Conservation (phyloP, 768 basidiomycete species). For the Strobilomyces confusus region DNA sequence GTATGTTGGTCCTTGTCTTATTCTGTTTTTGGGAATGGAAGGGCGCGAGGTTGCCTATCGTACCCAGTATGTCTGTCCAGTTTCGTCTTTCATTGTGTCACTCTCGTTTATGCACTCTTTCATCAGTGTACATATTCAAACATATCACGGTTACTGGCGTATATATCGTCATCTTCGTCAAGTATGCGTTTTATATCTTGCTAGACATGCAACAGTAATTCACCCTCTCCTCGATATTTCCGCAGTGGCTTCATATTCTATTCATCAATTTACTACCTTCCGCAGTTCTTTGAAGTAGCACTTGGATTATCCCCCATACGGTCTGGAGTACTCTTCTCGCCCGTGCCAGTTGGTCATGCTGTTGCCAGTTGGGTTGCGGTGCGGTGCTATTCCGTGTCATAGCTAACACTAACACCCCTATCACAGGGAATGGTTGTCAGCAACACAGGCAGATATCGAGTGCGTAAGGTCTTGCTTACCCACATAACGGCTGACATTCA, state of each 20-base stretch:
- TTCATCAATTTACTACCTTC: neutral
- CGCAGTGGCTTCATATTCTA: neutral
- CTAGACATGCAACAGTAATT: neutral
- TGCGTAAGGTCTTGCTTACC: neutral
- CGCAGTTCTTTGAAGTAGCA: neutral
- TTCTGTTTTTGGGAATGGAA: conserved; percentile 1
- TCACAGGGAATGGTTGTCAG: neutral
- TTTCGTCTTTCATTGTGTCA: neutral
- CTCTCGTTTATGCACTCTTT: neutral
- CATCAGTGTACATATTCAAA: neutral
- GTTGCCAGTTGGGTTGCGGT: neutral
- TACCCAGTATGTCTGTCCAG: neutral
- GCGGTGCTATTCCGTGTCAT: neutral
- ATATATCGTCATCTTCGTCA: neutral
- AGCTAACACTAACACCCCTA: neutral
- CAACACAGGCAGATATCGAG: neutral
- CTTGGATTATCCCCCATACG: neutral
- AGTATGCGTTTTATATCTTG: neutral
- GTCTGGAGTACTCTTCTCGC: neutral
- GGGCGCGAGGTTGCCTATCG: neutral
- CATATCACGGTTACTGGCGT: neutral
- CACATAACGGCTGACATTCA: neutral
- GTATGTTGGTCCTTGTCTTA: neutral
- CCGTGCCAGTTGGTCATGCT: neutral
- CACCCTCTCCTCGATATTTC: neutral